Conservation (phyloP, 139 green algal species). For the Chloropicon primus region DNA sequence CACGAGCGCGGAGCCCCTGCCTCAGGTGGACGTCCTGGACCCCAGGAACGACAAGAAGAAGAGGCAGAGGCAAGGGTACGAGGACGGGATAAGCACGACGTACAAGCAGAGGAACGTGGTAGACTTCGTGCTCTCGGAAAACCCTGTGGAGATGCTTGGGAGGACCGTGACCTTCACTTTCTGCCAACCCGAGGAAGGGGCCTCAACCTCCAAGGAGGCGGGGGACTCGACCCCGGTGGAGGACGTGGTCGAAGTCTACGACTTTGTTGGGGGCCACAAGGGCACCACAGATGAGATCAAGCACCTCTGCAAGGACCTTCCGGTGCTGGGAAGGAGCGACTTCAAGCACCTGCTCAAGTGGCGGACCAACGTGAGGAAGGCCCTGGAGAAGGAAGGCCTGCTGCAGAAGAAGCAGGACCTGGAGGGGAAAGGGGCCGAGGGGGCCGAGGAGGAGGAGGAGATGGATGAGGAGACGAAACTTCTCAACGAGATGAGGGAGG, state of each 20-base stretch:
- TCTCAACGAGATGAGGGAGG: constrained; percentile 74
- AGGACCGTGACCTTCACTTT: constrained; percentile 1
- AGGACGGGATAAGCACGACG: constrained; percentile 69
- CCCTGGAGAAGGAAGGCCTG: constrained; percentile 4
- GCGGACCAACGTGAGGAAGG: constrained; percentile 30
- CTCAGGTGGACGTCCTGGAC: constrained; percentile 37
- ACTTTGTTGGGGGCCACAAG: constrained; percentile 33
- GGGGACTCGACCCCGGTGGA: neutral
- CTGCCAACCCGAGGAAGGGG: neutral
- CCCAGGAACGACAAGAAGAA: constrained; percentile 35
- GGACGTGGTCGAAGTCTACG: constrained; percentile 1
- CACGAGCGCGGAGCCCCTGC: constrained; percentile 3
- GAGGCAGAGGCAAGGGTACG: constrained; percentile 54
- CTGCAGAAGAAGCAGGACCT: constrained; percentile 20
- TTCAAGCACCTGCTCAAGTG: constrained; percentile 96
- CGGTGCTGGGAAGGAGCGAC: constrained; percentile 82
- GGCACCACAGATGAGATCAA: constrained; percentile 69
- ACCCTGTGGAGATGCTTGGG: constrained; percentile 80
- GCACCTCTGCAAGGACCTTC: constrained; percentile 70
- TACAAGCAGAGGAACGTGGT: constrained; percentile 33
- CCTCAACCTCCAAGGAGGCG: neutral
- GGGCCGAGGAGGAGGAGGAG: constrained; percentile 13
- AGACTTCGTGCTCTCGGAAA: constrained; percentile 61
- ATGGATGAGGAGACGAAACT: constrained; percentile 56
- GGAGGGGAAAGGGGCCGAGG: constrained; percentile 6